Evolutionary conservation across 345 rosid genomes (phyloP).

Genomic region (Rhodomyrtus tomentosa): DNA sequence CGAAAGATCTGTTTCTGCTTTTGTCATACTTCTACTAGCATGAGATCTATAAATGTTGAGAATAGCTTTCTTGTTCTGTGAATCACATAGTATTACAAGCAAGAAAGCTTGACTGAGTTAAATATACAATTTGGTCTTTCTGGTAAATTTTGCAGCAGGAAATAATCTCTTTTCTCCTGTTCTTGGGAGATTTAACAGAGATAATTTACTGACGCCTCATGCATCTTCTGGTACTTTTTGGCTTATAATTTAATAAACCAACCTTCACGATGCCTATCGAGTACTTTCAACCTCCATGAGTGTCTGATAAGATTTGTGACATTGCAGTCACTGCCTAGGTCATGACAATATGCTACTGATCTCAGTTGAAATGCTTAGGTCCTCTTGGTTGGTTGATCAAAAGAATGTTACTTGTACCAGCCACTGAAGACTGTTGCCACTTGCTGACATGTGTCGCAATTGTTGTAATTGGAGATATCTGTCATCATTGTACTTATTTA

Average conservation of each 20-base stretch:
- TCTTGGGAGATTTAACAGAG: neutral
- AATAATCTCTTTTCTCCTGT: neutral
- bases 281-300: neutral
- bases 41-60: neutral
- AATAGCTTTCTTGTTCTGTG: neutral
- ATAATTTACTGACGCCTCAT: neutral
- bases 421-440: neutral
- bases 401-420: neutral
- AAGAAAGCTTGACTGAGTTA: neutral
- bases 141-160: neutral
- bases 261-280: neutral
- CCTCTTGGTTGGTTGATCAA: neutral
- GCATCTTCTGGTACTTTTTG: neutral
- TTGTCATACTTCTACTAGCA: neutral
- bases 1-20: neutral
- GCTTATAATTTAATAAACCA: neutral
- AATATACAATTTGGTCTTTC: neutral
- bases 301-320: neutral
- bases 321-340: neutral
- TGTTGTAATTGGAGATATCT: neutral
- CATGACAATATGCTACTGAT: neutral
- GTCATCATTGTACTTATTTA: neutral
- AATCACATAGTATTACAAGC: neutral
- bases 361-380: neutral
- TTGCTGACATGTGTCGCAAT: neutral